Evolutionary conservation across 1,284 basidiomycete species (phyloP), one percentile per base, ranked within the genome.

Genomic region (Schizophyllum commune): DNA sequence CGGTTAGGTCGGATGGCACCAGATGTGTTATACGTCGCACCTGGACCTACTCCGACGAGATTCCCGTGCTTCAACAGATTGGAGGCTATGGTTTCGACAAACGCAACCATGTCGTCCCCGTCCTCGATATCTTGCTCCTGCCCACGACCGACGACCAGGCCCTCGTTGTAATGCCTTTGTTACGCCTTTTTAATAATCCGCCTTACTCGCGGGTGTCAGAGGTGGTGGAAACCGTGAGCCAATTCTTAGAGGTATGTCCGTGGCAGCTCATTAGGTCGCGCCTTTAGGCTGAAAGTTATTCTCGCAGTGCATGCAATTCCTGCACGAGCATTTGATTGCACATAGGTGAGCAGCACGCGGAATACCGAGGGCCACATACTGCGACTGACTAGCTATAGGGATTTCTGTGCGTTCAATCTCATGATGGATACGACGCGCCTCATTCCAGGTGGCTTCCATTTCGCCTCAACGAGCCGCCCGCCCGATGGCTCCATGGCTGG

Each of bases 371-470:
- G 27, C 27, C 22, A 21, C 47, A 11, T 13, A 20, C 17, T 9
- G 15, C 1, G 34, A 21, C n/a, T 58, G 15, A 22, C 9, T 47
- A 9, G 19, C 22, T 8, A 4, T n/a, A 58, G 57, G n/a, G 57
- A 58, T 27, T 52, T 58, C 34, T 20, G 39, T 6, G 21, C 32
- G 5, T 7, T 39, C 1, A 58, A 58, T 32, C 22, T 58, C 4
- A 52, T 58, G 22, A 58, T 58, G 57, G 57, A 58, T n/a, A 27
- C 57, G 21, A 21, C 34, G n/a, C 7, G 51, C 5, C 15, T 58
- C 20, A 58, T 58, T 7, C 57, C 47, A 4, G 57, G 57, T 1
- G 57, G 57, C 17, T 58, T 58, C 27, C 57, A 58, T 17, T 47
- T 47, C 17, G 39, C 17, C 39, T 11, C 39, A 13, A 17, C 39